These are phyloP conservation scores for Striga hermonthica DNA, from an alignment of 305 asterid species.

Conservation along the genomic window DNA sequence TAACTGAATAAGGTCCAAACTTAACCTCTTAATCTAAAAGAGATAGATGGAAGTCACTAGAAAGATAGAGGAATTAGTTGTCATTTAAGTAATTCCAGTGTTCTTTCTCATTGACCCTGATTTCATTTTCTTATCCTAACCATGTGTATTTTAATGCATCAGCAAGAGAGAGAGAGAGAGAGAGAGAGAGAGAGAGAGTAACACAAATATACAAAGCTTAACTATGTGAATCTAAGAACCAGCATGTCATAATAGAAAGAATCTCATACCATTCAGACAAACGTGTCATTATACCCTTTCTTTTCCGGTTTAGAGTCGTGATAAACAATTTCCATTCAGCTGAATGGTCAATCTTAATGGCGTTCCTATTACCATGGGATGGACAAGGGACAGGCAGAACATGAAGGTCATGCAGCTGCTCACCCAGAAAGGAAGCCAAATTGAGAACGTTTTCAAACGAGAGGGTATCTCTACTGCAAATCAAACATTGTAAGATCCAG, in stretches of 20 bases:
- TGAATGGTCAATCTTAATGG: constrained; percentile 39
- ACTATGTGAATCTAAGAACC: constrained; percentile 11
- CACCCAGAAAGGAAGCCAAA: constrained; percentile 86
- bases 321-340: constrained; percentile 54
- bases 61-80: constrained; percentile 4
- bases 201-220: constrained; percentile 1
- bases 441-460: constrained; percentile 57
- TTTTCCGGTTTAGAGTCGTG: constrained; percentile 59
- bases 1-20: too few species aligned
- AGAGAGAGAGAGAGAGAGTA: constrained; percentile 9
- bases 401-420: constrained; percentile 83
- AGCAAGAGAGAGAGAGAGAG: neutral
- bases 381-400: constrained; percentile 70
- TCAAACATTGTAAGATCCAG: constrained; percentile 28
- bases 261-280: constrained; percentile 71
- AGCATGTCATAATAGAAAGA: constrained; percentile 23
- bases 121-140: neutral
- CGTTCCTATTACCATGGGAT: constrained; percentile 42
- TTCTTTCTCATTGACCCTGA: neutral
- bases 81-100: neutral
- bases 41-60: neutral
- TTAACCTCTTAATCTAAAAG: neutral
- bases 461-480: constrained; percentile 68
- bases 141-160: constrained; percentile 1
- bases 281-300: constrained; percentile 50